Evolutionary conservation across 805 yeast species (phyloP), one percentile per base, ranked within the genome.

Genomic region (Ogataea pini): DNA sequence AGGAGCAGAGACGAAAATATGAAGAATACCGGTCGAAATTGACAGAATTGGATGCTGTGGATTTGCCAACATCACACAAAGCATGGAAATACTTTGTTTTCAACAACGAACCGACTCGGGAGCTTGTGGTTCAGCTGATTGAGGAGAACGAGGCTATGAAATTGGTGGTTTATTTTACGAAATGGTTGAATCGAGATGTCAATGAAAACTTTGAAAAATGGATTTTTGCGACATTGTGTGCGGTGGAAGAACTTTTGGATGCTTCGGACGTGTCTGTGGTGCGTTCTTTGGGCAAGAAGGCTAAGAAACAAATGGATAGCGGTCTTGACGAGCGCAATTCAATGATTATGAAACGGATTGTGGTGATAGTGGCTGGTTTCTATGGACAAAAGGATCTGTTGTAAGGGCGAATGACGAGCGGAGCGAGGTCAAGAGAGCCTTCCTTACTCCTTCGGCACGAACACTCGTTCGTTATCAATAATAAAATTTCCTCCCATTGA

Each of bases 51-150:
- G 64, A 63, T 46, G 65, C 64, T 4, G 52, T 59, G 16, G 72
- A 70, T 16, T 59, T 68, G 13, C 79, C 78, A 1, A 22, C 46
- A 10, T 68, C 73, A 2, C 64, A 65, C 17, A 64, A 69, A 33
- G 62, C 68, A 13, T 77, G 82, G 82, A 73, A 74, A 47, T 56
- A 56, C 7, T 70, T 66, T 46, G 58, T 75, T 1, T 62, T 66
- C 45, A 58, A 64, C 14, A 62, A 65, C 16, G 52, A 55, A 7
- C 77, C 79, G 3, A 58, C 65, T 9, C 43, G 51, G 5, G 61
- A 56, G 5, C 47, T 67, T 9, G 37, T 73, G 17, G 60, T 61
- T 2, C 63, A 60, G 37, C 49, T 67, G 2, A 44, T 76, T n/a
- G 71, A 67, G 37, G 75, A 72, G 36, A 56, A 53, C 4, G 61